Conservation (phyloP, 2,329 filamentous ascomycete genomes). For the Alternaria gaisen region DNA sequence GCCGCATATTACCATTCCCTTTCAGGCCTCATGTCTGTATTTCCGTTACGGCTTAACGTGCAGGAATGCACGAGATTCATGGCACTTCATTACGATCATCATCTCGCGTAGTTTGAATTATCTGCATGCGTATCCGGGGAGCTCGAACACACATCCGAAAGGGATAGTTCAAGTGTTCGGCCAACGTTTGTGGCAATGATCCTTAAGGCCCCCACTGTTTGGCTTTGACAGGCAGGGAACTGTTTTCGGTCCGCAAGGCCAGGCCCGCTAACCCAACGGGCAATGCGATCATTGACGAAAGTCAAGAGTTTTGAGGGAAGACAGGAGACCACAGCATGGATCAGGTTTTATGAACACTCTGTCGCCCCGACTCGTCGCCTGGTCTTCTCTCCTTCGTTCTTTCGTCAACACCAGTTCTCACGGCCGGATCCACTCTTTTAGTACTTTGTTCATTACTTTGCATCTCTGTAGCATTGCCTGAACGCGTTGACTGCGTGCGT, state of each 20-base stretch:
- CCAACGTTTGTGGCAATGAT: slow-evolving; percentile 7
- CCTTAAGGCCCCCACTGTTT: slow-evolving; percentile 1
- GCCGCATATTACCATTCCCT: neutral
- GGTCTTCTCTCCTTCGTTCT: neutral
- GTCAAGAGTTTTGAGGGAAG: neutral
- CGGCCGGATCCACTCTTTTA: slow-evolving; percentile 5
- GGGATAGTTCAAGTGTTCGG: neutral
- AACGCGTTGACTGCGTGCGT: neutral
- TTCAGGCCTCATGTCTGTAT: neutral
- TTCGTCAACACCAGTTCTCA: neutral
- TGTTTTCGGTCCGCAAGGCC: neutral
- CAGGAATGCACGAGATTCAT: neutral
- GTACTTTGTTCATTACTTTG: neutral
- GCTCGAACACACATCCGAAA: too few species aligned
- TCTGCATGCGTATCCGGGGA: neutral
- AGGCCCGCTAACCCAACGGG: slow-evolving; percentile 2
- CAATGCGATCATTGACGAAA: slow-evolving; percentile 8
- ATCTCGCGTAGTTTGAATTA: slow-evolving; percentile 2
- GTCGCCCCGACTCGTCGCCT: slow-evolving; percentile 1
- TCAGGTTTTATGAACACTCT: slow-evolving; percentile 7
- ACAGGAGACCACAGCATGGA: slow-evolving; percentile 9
- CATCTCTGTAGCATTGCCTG: neutral
- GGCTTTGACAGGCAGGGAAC: slow-evolving; percentile 8
- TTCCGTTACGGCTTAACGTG: neutral
- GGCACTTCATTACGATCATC: slow-evolving; percentile 7